Base-by-base conservation (phyloP, 495 filamentous ascomycete species). In the Penicillium paradoxum region DNA sequence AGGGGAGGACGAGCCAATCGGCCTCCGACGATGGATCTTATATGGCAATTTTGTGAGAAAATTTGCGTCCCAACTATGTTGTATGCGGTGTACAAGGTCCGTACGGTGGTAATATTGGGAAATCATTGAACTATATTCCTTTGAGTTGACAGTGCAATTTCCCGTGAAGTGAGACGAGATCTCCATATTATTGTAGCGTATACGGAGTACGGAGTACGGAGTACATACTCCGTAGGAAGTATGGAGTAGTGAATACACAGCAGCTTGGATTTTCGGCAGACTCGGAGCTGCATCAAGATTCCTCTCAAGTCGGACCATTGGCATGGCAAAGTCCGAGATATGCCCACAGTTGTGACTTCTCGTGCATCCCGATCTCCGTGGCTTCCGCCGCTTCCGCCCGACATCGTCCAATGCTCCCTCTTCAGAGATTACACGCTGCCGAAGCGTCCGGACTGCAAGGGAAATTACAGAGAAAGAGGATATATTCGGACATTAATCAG, bases 361-460 rank as follows among this genome's bases (percentile, higher is more conserved):
- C 49, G 39, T 60, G 53, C 58, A 55, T 58, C 49, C 51, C 69
- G 67, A 68, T 51, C 58, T 63, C 60, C 55, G 58, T 57, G 40
- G 50, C 41, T 63, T 68, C 70, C 70, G 68, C 53, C 38, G 60
- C 63, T 58, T 68, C 66, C 66, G 70, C 62, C 54, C 57, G 57
- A 55, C 60, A 59, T 44, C 37, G 3, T 33, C 19, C 41, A 40
- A 42, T 37, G 14, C 34, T 15, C 46, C 34, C 49, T 11, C 21
- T 44, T n/a, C 15, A 29, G 44, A 45, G 42, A 49, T 46, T 44
- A 14, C 37, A 29, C 29, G 24, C 37, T 36, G 44, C 44, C 30
- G 37, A 43, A 21, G 41, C 24, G 33, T 52, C 40, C 38, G 45
- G 11, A 43, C 37, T 38, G 11, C 14, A 48, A 38, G n/a, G 22